phyloP scores from a whole-genome alignment of 1,284 basidiomycete species.

The Cystobasidium sp. region DNA sequence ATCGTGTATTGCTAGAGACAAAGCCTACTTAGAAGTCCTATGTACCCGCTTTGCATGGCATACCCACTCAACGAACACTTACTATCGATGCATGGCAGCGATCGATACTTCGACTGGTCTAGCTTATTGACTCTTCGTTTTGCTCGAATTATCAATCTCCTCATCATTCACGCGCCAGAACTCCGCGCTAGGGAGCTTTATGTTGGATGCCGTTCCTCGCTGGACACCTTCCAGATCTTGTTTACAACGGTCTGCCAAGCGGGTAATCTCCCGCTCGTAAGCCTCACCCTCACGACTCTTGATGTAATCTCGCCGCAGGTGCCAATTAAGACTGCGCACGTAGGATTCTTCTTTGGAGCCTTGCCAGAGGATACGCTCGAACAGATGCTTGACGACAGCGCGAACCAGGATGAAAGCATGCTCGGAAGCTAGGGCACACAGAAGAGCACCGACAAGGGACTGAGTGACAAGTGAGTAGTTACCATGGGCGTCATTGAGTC shows the following conservation, averaged over 20 bases:
- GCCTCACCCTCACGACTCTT: conserved; percentile 11
- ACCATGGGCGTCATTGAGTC: conserved; percentile 12
- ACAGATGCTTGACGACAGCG: conserved; percentile 67
- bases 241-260: not conserved
- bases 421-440: conserved; percentile 75
- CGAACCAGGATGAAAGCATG: conserved; percentile 78
- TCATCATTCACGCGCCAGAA: not conserved
- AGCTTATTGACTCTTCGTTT: not conserved
- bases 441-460: conserved; percentile 66
- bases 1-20: too few species aligned
- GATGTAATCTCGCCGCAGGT: conserved; percentile 36
- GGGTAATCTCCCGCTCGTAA: conserved; percentile 13
- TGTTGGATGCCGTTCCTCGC: not conserved
- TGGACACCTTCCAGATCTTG: conserved; percentile 13
- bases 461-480: conserved; percentile 39
- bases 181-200: not conserved
- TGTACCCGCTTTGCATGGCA: too few species aligned
- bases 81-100: too few species aligned
- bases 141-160: conserved; percentile 12
- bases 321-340: conserved; percentile 11
- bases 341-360: conserved; percentile 25
- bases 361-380: conserved; percentile 75
- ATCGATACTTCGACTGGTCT: too few species aligned
- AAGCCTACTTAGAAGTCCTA: too few species aligned
- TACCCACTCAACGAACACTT: too few species aligned